These are phyloP conservation scores for Paecilomyces sp. DNA, from an alignment of 2,329 filamentous ascomycete species.

Conservation along the genomic window DNA sequence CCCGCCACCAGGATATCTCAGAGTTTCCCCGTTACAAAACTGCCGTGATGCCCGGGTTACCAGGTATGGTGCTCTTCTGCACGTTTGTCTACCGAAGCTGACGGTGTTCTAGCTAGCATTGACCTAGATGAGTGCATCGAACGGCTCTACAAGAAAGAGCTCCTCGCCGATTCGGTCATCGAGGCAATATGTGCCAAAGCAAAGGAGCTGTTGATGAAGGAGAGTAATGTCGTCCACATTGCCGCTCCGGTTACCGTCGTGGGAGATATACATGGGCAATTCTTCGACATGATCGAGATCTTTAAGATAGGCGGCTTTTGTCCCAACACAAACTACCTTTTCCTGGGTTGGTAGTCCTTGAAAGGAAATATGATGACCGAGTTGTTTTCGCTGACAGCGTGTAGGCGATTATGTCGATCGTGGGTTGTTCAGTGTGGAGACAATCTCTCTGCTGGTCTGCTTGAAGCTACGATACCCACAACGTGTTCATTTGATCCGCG, in stretches of 20 bases:
- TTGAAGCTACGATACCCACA: slow-evolving; percentile 94
- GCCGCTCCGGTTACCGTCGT: slow-evolving; percentile 93
- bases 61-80: slow-evolving; percentile 23
- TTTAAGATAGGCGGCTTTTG: slow-evolving; percentile 97
- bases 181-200: slow-evolving; percentile 99
- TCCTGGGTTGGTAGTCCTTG: slow-evolving; percentile 59
- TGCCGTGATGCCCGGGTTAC: slow-evolving; percentile 37
- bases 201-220: slow-evolving; percentile 97
- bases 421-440: slow-evolving; percentile 97
- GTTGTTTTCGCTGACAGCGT: slow-evolving; percentile 6
- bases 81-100: slow-evolving; percentile 1
- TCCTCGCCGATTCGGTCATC: slow-evolving; percentile 94
- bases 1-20: not conserved
- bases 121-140: slow-evolving; percentile 98
- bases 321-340: slow-evolving; percentile 96
- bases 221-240: slow-evolving; percentile 99
- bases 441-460: slow-evolving; percentile 94
- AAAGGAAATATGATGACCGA: not conserved
- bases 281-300: slow-evolving; percentile 98
- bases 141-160: slow-evolving; percentile 91
- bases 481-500: slow-evolving; percentile 90
- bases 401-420: slow-evolving; percentile 95
- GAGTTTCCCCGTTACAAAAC: not conserved
- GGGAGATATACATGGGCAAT: slow-evolving; percentile 97
- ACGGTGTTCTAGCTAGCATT: slow-evolving; percentile 65